phyloP scores from a whole-genome alignment of 495 filamentous ascomycete species.

The Aspergillus coremiiformis region DNA sequence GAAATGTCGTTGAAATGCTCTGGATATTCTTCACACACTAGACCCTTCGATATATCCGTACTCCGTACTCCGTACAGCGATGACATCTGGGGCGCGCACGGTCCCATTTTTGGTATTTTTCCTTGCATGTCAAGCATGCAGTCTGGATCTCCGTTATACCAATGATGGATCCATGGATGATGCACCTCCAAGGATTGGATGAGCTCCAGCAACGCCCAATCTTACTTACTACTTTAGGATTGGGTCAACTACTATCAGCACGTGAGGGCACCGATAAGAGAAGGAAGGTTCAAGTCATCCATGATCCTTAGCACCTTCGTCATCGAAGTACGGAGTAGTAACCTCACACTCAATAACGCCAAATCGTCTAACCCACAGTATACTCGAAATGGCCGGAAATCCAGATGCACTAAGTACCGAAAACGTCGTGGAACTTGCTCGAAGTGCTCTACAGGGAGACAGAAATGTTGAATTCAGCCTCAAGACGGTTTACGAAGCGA shows the following conservation, averaged over 20 bases:
- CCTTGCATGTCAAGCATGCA: constrained; percentile 27
- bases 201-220: too few relatives aligned
- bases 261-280: neutral
- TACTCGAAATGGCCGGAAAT: constrained; percentile 21
- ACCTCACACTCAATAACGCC: neutral
- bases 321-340: neutral
- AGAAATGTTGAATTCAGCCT: constrained; percentile 41
- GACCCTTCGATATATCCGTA: constrained; percentile 22
- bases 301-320: neutral
- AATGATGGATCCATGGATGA: too few relatives aligned
- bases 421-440: constrained; percentile 29
- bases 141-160: too few relatives aligned
- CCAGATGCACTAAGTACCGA: constrained; percentile 20
- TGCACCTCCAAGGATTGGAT: too few relatives aligned
- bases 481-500: constrained; percentile 71
- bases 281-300: neutral
- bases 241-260: neutral
- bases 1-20: constrained; percentile 26
- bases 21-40: constrained; percentile 32
- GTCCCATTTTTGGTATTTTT: constrained; percentile 30
- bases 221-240: neutral
- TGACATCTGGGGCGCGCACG: constrained; percentile 21
- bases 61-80: too few relatives aligned
- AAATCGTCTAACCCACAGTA: neutral
- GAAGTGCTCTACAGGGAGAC: constrained; percentile 24